Conservation (phyloP, 768 basidiomycete genomes). For the Termitomyces sp. region DNA sequence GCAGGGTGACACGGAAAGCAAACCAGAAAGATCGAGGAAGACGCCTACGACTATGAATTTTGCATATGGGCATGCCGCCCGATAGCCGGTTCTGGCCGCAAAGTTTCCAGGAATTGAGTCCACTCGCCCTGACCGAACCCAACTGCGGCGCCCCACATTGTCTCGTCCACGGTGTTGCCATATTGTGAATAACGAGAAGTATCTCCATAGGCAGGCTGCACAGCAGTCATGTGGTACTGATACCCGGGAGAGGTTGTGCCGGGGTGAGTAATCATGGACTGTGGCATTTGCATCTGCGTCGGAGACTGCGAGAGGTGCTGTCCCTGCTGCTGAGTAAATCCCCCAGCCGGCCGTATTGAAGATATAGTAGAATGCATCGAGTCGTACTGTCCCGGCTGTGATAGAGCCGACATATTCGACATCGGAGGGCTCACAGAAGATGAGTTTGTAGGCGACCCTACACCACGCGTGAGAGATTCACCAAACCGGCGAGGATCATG, state of each 20-base stretch:
- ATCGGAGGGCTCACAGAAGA: conserved; percentile 54
- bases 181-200: conserved; percentile 35
- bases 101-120: conserved; percentile 56
- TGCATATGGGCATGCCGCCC: conserved; percentile 27
- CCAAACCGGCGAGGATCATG: conserved; percentile 44
- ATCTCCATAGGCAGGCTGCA: conserved; percentile 32
- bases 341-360: conserved; percentile 11
- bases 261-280: conserved; percentile 11
- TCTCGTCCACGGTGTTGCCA: conserved; percentile 53
- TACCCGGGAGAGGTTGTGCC: conserved; percentile 4
- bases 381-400: conserved; percentile 29
- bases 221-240: conserved; percentile 16
- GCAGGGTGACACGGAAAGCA: background rate
- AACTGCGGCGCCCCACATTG: conserved; percentile 71
- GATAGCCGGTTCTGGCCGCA: conserved; percentile 39
- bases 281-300: conserved; percentile 20
- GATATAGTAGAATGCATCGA: conserved; percentile 15
- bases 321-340: conserved; percentile 10
- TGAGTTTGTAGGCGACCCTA: conserved; percentile 53
- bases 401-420: conserved; percentile 27
- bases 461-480: conserved; percentile 43
- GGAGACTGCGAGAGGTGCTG: conserved; percentile 13
- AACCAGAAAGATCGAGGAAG: background rate
- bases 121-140: conserved; percentile 77
- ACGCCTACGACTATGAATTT: conserved; percentile 19